phyloP scores from a whole-genome alignment of 495 filamentous ascomycete genomes.

The Sporormia fimetaria region DNA sequence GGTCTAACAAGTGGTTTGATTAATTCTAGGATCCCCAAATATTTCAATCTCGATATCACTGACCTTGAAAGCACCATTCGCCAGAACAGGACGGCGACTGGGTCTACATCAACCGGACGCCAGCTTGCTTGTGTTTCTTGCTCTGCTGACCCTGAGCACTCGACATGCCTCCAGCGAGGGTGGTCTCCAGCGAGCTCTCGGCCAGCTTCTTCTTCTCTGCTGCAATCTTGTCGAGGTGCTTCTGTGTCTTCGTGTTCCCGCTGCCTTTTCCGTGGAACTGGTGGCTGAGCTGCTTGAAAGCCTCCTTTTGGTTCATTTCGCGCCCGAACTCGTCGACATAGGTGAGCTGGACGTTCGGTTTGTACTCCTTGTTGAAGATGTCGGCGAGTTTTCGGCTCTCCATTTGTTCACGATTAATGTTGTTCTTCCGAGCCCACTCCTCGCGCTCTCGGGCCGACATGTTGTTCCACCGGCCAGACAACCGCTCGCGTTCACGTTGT shows the following conservation, averaged over 20 bases:
- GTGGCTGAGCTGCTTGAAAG: conserved; percentile 88
- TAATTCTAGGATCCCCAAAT: no score
- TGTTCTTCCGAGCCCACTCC: conserved; percentile 74
- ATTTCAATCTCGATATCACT: no score
- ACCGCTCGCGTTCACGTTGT: conserved; percentile 78
- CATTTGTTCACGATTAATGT: conserved; percentile 70
- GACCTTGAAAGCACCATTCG: conserved; percentile 4
- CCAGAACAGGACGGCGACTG: not conserved
- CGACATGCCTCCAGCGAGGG: conserved; percentile 72
- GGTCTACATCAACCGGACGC: conserved; percentile 56
- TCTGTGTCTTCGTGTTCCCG: conserved; percentile 97
- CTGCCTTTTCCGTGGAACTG: conserved; percentile 97
- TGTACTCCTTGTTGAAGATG: conserved; percentile 76
- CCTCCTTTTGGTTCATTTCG: conserved; percentile 81
- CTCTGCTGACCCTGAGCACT: conserved; percentile 59
- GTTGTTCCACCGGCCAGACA: conserved; percentile 66
- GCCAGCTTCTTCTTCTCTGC: conserved; percentile 80
- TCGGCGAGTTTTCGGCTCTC: conserved; percentile 71
- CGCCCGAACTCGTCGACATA: conserved; percentile 84
- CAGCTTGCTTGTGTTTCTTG: conserved; percentile 78
- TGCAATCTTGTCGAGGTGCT: conserved; percentile 90
- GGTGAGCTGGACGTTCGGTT: conserved; percentile 76
- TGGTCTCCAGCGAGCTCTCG: conserved; percentile 69
- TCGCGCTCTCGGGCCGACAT: conserved; percentile 89
- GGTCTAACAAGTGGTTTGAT: no score